phyloP scores from a whole-genome alignment of 208 protist genomes.

The Vickermania ingenoplastis region DNA sequence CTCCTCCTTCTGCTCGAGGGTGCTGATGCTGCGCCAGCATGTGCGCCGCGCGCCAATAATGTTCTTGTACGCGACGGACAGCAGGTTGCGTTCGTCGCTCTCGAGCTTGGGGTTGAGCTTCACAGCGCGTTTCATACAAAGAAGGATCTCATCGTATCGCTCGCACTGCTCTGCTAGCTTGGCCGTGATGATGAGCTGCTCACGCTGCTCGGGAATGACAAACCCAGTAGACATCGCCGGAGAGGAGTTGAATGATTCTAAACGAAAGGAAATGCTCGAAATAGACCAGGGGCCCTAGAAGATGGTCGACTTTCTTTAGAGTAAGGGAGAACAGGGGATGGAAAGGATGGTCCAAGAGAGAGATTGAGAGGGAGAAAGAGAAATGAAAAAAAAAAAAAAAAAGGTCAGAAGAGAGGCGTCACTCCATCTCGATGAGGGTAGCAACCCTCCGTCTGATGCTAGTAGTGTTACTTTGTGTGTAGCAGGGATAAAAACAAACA shows the following conservation, averaged over 20 bases:
- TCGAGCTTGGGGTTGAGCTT: slow-evolving; percentile 91
- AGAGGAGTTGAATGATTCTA: not conserved
- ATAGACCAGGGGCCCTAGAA: no score
- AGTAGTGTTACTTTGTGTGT: no score
- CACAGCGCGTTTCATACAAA: slow-evolving; percentile 97
- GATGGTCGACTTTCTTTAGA: no score
- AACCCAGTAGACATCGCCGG: slow-evolving; percentile 33
- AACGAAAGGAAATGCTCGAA: no score
- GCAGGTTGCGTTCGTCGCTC: slow-evolving; percentile 99
- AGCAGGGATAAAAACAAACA: no score
- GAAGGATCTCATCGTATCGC: slow-evolving; percentile 99
- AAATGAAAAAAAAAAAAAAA: slow-evolving; percentile 7
- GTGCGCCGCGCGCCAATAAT: slow-evolving; percentile 98
- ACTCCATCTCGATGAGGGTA: no score
- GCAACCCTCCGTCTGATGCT: no score
- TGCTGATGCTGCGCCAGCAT: slow-evolving; percentile 97
- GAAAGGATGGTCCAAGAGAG: slow-evolving; percentile 8
- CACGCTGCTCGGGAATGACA: slow-evolving; percentile 81
- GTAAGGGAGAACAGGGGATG: no score
- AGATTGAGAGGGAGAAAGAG: slow-evolving; percentile 6
- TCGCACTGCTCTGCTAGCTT: slow-evolving; percentile 99
- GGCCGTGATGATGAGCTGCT: slow-evolving; percentile 92
- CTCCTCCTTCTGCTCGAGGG: slow-evolving; percentile 96
- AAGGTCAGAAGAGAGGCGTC: no score
- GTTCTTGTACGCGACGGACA: slow-evolving; percentile 99